Conservation (phyloP, 805 yeast genomes). For the Kluyveromyces dobzhanskii region DNA sequence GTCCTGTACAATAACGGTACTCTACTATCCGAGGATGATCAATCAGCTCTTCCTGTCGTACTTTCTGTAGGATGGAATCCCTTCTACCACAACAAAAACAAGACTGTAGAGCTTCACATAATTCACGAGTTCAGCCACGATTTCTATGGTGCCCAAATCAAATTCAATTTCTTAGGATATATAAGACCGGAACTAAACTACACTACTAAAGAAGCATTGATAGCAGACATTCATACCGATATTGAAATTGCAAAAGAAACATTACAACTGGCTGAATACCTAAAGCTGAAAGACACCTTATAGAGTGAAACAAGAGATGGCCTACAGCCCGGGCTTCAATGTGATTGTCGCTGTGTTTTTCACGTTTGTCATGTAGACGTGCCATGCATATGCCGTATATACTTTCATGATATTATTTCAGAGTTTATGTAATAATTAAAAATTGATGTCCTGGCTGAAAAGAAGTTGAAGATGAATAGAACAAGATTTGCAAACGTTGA, state of each 20-base stretch:
- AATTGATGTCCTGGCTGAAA: too few species aligned
- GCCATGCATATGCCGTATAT: too few species aligned
- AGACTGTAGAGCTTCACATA: slow-evolving; percentile 83
- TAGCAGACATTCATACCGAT: slow-evolving; percentile 75
- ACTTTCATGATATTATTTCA: too few species aligned
- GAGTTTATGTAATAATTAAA: too few species aligned
- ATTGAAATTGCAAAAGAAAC: slow-evolving; percentile 52
- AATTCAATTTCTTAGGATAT: slow-evolving; percentile 72
- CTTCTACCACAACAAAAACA: slow-evolving; percentile 67
- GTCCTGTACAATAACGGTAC: slow-evolving; percentile 59
- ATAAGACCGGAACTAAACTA: slow-evolving; percentile 87
- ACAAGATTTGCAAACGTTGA: too few species aligned
- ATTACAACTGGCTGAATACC: slow-evolving; percentile 37
- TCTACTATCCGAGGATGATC: slow-evolving; percentile 32
- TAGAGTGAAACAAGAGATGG: neutral
- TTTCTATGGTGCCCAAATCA: slow-evolving; percentile 78
- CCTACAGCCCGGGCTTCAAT: too few species aligned
- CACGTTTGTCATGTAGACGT: too few species aligned
- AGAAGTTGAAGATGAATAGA: too few species aligned
- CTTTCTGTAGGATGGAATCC: slow-evolving; percentile 97
- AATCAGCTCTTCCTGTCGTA: slow-evolving; percentile 69
- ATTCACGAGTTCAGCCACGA: slow-evolving; percentile 57
- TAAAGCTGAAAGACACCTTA: neutral
- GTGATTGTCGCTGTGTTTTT: too few species aligned
- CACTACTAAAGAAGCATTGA: slow-evolving; percentile 74